phyloP scores from a whole-genome alignment of 2,329 filamentous ascomycete genomes.

The Neobulgaria alba region DNA sequence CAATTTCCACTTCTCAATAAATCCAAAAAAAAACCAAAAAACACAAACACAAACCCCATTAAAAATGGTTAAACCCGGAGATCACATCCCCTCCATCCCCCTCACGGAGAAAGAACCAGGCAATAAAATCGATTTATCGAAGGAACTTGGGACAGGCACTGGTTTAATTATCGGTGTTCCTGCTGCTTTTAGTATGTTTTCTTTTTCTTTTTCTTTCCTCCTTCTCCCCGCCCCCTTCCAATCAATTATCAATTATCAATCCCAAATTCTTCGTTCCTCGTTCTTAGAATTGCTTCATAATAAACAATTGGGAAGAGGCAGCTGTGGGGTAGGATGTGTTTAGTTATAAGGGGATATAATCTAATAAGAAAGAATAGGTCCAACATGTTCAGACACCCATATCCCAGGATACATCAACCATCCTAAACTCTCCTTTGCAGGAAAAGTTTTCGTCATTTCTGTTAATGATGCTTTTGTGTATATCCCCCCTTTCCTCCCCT shows the following conservation, averaged over 20 bases:
- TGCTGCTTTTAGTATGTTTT: constrained; percentile 57
- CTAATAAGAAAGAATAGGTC: constrained; percentile 32
- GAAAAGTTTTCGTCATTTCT: constrained; percentile 78
- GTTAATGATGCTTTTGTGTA: constrained; percentile 96
- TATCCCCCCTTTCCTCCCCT: constrained; percentile 31
- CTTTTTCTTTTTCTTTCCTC: not conserved
- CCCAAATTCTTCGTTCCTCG: too few relatives aligned
- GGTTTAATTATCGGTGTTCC: constrained; percentile 81
- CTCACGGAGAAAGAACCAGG: constrained; percentile 76
- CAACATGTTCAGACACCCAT: constrained; percentile 59
- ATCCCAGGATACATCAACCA: constrained; percentile 81
- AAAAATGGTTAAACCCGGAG: constrained; percentile 57
- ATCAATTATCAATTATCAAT: too few relatives aligned
- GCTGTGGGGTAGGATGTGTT: too few relatives aligned
- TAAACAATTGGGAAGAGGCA: too few relatives aligned
- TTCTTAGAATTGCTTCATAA: too few relatives aligned
- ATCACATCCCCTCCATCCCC: constrained; percentile 67
- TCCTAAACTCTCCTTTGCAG: constrained; percentile 66
- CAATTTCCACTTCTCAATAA: too few relatives aligned
- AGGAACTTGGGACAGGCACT: constrained; percentile 62
- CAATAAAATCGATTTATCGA: constrained; percentile 74
- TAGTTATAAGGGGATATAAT: not conserved
- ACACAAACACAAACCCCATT: too few relatives aligned
- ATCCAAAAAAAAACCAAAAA: too few relatives aligned
- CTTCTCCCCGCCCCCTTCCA: too few relatives aligned